Evolutionary conservation across 768 basidiomycete genomes (phyloP).

Genomic region (Amylocystis lapponica): DNA sequence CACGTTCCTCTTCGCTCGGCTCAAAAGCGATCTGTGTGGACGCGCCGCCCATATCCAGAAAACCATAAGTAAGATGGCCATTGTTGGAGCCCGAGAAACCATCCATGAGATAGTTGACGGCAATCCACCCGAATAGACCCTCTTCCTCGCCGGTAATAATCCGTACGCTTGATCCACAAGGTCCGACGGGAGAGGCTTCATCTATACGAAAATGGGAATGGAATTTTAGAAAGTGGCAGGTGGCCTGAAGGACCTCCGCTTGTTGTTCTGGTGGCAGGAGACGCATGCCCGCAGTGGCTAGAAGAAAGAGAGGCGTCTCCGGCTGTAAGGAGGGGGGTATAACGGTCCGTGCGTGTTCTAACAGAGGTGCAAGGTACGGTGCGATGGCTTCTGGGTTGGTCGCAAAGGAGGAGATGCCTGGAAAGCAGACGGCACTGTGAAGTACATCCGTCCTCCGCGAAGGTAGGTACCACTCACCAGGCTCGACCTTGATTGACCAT

Average conservation of each 20-base stretch:
- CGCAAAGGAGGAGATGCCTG: conserved; percentile 85
- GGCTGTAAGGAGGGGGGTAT: conserved; percentile 83
- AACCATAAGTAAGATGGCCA: conserved; percentile 86
- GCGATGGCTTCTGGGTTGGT: conserved; percentile 65
- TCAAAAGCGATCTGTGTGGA: conserved; percentile 99
- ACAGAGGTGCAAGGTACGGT: conserved; percentile 73
- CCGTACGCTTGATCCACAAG: conserved; percentile 87
- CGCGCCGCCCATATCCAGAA: conserved; percentile 98
- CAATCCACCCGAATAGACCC: conserved; percentile 97
- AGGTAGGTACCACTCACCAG: conserved; percentile 52
- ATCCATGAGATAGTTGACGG: conserved; percentile 98
- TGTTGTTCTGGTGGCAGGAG: conserved; percentile 67
- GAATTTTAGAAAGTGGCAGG: conserved; percentile 69
- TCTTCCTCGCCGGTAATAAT: conserved; percentile 99
- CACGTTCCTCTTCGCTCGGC: conserved; percentile 54
- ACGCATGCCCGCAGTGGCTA: conserved; percentile 98
- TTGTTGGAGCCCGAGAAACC: conserved; percentile 62
- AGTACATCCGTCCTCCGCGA: not conserved
- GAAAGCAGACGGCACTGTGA: too few relatives aligned
- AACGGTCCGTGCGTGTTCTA: conserved; percentile 73
- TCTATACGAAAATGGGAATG: conserved; percentile 81
- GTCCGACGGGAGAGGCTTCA: conserved; percentile 55
- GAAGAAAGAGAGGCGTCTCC: conserved; percentile 86
- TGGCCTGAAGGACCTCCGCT: conserved; percentile 61
- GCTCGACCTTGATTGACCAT: conserved; percentile 91